Evolutionary conservation across 169 alveolate species (phyloP).

Genomic region (Eimeria tenella): DNA sequence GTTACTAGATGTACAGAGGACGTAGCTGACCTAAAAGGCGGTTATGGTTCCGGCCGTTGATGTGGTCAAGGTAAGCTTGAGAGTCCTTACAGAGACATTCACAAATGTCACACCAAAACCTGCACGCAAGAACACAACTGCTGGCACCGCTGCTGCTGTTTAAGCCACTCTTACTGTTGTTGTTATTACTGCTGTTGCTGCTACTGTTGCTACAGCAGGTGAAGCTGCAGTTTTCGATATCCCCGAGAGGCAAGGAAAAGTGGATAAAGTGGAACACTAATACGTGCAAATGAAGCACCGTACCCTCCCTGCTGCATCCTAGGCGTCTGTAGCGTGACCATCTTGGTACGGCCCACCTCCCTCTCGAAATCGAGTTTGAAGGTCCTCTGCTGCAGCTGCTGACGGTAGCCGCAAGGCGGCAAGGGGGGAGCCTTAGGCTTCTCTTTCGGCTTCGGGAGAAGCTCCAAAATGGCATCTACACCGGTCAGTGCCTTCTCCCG

Average conservation of each 20-base stretch:
- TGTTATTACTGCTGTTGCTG: not conserved
- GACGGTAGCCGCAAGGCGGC: slow-evolving; percentile 72
- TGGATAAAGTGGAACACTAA: not conserved
- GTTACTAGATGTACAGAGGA: not conserved
- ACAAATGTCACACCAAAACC: slow-evolving; percentile 90
- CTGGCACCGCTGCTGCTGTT: not conserved
- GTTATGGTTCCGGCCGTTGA: slow-evolving; percentile 95
- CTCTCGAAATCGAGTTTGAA: slow-evolving; percentile 86
- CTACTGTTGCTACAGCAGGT: not conserved
- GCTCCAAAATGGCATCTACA: slow-evolving; percentile 48
- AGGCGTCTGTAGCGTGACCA: slow-evolving; percentile 87
- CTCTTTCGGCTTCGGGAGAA: slow-evolving; percentile 74
- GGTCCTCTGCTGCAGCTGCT: slow-evolving; percentile 86
- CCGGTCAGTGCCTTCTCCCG: slow-evolving; percentile 63
- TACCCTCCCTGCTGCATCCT: slow-evolving; percentile 92
- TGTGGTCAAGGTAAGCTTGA: slow-evolving; percentile 94
- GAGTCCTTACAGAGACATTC: slow-evolving; percentile 92
- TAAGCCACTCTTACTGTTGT: not conserved
- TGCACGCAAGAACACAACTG: slow-evolving; percentile 2
- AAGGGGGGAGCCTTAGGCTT: slow-evolving; percentile 67
- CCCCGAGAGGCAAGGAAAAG: not conserved
- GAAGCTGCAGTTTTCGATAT: not conserved
- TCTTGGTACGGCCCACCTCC: slow-evolving; percentile 87
- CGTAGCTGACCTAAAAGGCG: slow-evolving; percentile 89
- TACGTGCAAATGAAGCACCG: not conserved